Evolutionary conservation across 768 basidiomycete species (phyloP), one percentile per base, ranked within the genome.

Genomic region (Leucocoprinus birnbaumii): DNA sequence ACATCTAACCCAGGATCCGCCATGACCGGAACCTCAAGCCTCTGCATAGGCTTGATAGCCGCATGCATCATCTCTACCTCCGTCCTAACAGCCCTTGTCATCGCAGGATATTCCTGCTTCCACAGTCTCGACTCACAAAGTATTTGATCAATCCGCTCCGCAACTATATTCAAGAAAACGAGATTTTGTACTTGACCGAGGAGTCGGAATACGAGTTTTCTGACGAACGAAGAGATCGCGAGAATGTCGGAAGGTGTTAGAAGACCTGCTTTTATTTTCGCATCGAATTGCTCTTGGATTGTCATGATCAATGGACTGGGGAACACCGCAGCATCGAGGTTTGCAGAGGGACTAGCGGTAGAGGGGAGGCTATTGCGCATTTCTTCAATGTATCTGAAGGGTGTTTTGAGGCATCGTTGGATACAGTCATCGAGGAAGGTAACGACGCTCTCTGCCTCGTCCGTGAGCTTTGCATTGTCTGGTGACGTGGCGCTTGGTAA

Each of bases 401-500:
- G 91, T 2, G 87, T 88, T 68, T 89, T 92, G 59, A 87, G 65
- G 61, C 87, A 94, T 16, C 91, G 78, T 55, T 88, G 86, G 2
- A 89, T 76, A 63, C 93, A 96, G 48, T 94, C 92, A 59, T 98
- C 95, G 10, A 97, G 62, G 71, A 97, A 94, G 0, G 68, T 55
- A 16, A 88, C 71, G 24, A 86, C 80, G 41, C 75, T 73, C 5
- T 78, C 76, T 10, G 73, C 72, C 69, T 88, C 89, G 43, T 81
- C 82, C 1, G 72, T 74, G 19, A 87, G 71, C 4, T 73, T 65
- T 0, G 77, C 69, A 3, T 77, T 80, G 55, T 87, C 83, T 1
- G 81, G 82, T 2, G 80, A 68, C 56, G 76, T 66, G 1, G 73
- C 69, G 24, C 68, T 65, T 13, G 62, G 61, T 13, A 61, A 62